Percentiles rank a stretch among this genome's conserved stretches.
Evolutionary conservation across 2,329 filamentous ascomycete genomes (phyloP).

Genomic region (Neofusicoccum ribis): DNA sequence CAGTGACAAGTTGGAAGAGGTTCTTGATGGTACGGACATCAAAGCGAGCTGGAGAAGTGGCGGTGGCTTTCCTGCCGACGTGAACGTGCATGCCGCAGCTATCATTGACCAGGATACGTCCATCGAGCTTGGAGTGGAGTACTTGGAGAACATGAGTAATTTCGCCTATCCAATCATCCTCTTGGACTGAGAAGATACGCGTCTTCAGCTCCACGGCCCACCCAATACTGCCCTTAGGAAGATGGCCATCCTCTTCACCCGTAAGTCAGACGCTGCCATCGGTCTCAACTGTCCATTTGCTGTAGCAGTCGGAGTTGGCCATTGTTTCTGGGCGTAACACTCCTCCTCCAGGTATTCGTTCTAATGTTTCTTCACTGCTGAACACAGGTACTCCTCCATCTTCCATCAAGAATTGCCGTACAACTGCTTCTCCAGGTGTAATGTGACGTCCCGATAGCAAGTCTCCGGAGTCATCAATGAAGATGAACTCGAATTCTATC

Average conservation of each 20-base stretch:
- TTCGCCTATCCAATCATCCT: neutral
- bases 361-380: neutral
- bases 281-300: neutral
- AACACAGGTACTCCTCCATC: neutral
- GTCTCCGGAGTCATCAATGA: neutral
- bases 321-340: neutral
- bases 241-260: neutral
- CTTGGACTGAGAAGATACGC: neutral
- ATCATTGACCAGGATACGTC: neutral
- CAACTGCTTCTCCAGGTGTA: neutral
- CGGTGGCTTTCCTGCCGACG: slow-evolving; percentile 23
- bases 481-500: neutral
- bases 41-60: slow-evolving; percentile 26
- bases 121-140: neutral
- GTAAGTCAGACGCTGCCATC: neutral
- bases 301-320: neutral
- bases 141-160: neutral
- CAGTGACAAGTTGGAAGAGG: slow-evolving; percentile 27
- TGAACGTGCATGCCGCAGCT: slow-evolving; percentile 33
- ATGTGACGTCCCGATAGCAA: neutral
- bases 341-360: neutral
- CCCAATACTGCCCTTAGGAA: neutral
- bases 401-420: neutral
- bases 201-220: neutral
- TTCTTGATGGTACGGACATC: slow-evolving; percentile 28